Conservation (phyloP, 2,329 filamentous ascomycete genomes). For the Ascochyta clinopodiicola region DNA sequence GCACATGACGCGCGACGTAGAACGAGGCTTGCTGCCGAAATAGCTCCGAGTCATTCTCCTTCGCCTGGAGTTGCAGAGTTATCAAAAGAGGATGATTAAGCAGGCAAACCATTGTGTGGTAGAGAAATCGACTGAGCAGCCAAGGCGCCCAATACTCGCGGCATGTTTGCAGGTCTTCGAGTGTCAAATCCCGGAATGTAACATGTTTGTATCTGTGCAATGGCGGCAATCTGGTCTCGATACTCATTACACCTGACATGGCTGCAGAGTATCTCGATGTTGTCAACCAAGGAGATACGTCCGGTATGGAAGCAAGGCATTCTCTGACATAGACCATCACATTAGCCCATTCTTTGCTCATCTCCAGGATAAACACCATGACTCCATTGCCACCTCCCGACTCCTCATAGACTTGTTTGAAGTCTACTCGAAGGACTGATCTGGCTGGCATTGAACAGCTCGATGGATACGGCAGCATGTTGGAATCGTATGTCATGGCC, state of each 20-base stretch:
- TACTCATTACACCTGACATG: conserved; percentile 2
- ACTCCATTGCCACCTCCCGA: background rate
- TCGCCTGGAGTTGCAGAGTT: background rate
- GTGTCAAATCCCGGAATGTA: background rate
- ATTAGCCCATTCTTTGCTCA: conserved; percentile 4
- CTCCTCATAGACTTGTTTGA: background rate
- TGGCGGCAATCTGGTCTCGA: background rate
- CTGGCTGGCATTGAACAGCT: conserved; percentile 2
- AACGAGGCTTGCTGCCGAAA: conserved; percentile 5
- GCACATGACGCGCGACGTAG: conserved; percentile 7
- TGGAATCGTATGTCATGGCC: too few species aligned
- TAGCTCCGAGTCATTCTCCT: conserved; percentile 3
- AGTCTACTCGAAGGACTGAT: background rate
- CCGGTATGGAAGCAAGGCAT: background rate
- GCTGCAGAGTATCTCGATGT: background rate
- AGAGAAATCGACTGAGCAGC: conserved; percentile 6
- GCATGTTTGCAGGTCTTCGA: background rate
- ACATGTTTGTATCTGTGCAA: conserved; percentile 9
- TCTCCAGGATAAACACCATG: conserved; percentile 2
- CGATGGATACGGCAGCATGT: background rate
- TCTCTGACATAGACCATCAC: conserved; percentile 8
- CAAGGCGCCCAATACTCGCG: conserved; percentile 8
- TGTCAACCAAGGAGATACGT: background rate
- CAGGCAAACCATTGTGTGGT: conserved; percentile 12
- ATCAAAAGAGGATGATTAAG: conserved; percentile 8